These are phyloP conservation scores for Cucurbita moschata DNA, from an alignment of 306 rosid genomes.

Conservation along the genomic window DNA sequence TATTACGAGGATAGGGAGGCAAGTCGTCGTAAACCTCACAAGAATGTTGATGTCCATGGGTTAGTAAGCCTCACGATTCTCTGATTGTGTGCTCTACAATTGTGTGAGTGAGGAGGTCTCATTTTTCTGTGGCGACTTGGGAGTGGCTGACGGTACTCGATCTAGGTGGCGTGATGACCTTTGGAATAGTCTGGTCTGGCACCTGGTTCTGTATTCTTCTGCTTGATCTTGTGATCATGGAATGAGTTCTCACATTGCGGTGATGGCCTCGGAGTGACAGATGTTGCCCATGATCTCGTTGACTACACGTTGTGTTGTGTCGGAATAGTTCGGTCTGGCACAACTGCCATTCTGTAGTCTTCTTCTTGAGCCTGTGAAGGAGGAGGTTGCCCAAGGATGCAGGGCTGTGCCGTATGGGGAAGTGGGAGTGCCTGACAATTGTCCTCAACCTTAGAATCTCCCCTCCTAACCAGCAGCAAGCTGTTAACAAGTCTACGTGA, in stretches of 20 bases:
- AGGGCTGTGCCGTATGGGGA: not conserved
- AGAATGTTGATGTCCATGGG: slow-evolving; percentile 13
- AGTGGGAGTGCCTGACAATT: not conserved
- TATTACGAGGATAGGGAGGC: too few species aligned
- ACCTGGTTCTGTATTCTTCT: too few species aligned
- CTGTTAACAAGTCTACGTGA: slow-evolving; percentile 9
- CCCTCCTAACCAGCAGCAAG: not conserved
- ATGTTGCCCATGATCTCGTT: not conserved
- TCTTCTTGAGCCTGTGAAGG: not conserved
- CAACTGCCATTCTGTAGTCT: not conserved
- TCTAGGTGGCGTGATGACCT: not conserved
- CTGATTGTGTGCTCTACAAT: slow-evolving; percentile 26
- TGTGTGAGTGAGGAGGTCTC: not conserved
- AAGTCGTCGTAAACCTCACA: slow-evolving; percentile 15
- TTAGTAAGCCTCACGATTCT: slow-evolving; percentile 13
- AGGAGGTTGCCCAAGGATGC: not conserved
- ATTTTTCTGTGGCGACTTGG: not conserved
- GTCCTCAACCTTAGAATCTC: not conserved
- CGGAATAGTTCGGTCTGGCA: not conserved
- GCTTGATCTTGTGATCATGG: not conserved
- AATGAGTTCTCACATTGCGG: slow-evolving; percentile 8
- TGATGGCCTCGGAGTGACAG: slow-evolving; percentile 8
- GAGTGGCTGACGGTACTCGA: slow-evolving; percentile 8
- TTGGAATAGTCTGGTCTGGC: too few species aligned
- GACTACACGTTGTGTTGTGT: not conserved